Conservation (phyloP, 2,329 filamentous ascomycete genomes). For the Pseudogymnoascus sp. region DNA sequence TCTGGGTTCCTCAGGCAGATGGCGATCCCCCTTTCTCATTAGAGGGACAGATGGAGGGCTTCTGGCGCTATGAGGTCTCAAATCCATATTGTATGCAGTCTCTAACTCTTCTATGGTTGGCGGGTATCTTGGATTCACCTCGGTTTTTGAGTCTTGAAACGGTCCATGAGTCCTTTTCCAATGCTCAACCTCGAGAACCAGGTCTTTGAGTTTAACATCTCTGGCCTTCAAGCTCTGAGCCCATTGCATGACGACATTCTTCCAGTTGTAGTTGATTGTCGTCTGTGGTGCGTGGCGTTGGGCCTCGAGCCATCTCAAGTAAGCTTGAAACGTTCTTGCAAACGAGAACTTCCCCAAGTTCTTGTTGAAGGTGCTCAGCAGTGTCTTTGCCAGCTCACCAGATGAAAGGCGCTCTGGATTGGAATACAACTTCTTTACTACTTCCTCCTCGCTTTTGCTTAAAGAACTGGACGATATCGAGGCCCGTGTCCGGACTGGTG, state of each 20-base stretch:
- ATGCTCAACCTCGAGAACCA: conserved; percentile 17
- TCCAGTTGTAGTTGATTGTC: conserved; percentile 20
- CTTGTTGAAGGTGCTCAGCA: conserved; percentile 21
- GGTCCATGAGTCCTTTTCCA: conserved; percentile 18
- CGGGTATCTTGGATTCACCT: neutral
- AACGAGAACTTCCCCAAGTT: conserved; percentile 16
- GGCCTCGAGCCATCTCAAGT: conserved; percentile 26
- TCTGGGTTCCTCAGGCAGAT: neutral
- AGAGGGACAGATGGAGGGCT: neutral
- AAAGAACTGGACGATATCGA: neutral
- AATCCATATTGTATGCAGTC: conserved; percentile 2
- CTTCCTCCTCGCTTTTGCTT: neutral
- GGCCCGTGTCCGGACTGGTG: neutral
- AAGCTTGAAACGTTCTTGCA: conserved; percentile 18
- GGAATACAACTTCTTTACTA: neutral
- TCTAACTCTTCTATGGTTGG: conserved; percentile 1
- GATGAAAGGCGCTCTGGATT: conserved; percentile 15
- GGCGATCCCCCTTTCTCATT: neutral
- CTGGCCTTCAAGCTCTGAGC: conserved; percentile 20
- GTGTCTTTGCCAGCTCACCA: conserved; percentile 19
- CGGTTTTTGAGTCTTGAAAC: neutral
- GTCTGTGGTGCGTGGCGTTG: conserved; percentile 19
- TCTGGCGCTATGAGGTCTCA: neutral
- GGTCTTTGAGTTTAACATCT: conserved; percentile 16
- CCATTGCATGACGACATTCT: conserved; percentile 25